Percentiles rank a stretch among this genome's conserved stretches.
Evolutionary conservation across 2,329 filamentous ascomycete species (phyloP).

Genomic region (Exutisphaerella laricina): DNA sequence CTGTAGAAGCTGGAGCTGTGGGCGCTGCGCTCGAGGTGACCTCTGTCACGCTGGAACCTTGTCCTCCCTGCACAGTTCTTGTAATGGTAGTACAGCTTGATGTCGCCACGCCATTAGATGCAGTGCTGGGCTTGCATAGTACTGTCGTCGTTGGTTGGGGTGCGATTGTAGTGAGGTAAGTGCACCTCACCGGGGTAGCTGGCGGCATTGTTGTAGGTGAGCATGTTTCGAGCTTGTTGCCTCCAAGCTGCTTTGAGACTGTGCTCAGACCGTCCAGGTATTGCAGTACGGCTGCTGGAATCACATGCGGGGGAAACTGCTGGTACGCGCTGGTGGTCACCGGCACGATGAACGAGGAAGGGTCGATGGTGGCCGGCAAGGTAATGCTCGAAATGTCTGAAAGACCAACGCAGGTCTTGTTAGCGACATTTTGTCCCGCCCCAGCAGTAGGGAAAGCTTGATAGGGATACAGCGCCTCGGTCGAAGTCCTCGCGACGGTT

Average conservation of each 20-base stretch:
- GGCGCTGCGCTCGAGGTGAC: neutral
- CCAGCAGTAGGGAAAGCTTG: neutral
- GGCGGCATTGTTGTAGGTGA: neutral
- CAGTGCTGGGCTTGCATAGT: neutral
- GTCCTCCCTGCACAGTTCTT: no score
- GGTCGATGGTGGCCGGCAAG: neutral
- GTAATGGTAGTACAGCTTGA: neutral
- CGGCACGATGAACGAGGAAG: neutral
- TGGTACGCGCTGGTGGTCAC: neutral
- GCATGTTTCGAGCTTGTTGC: slow-evolving; percentile 2
- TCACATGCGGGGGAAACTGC: neutral
- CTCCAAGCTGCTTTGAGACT: neutral
- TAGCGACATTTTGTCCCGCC: neutral
- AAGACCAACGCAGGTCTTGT: neutral
- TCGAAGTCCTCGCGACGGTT: neutral
- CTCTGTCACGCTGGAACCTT: no score
- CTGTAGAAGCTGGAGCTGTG: neutral
- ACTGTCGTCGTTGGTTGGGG: neutral
- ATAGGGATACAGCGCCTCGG: neutral
- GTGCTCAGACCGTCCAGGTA: slow-evolving; percentile 1
- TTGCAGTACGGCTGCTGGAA: neutral
- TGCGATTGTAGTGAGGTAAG: slow-evolving; percentile 1
- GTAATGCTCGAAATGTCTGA: neutral
- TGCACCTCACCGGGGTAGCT: neutral
- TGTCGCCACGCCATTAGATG: neutral